Conservation (phyloP, 805 yeast species). For the Metschnikowia arizonensis region DNA sequence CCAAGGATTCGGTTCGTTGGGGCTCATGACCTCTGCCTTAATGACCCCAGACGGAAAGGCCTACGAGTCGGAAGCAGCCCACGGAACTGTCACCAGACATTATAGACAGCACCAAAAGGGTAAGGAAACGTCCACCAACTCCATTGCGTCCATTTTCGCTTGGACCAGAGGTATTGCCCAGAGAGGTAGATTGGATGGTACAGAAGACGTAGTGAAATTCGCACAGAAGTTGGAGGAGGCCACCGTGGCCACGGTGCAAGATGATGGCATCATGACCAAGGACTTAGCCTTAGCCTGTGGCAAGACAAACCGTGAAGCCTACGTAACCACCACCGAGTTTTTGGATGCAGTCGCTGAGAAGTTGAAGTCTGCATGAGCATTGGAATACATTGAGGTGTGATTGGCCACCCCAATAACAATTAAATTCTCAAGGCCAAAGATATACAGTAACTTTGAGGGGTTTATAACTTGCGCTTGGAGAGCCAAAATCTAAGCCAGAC, state of each 20-base stretch:
- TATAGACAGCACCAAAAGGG: conserved; percentile 95
- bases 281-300: conserved; percentile 91
- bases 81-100: conserved; percentile 97
- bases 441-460: not conserved
- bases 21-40: conserved; percentile 95
- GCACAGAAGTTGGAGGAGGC: conserved; percentile 79
- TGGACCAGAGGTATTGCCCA: conserved; percentile 94
- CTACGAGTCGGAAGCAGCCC: conserved; percentile 97
- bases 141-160: conserved; percentile 95
- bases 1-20: conserved; percentile 95
- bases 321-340: conserved; percentile 90
- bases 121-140: conserved; percentile 94
- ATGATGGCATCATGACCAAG: conserved; percentile 90
- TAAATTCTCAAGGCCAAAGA: not conserved
- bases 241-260: conserved; percentile 77
- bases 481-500: not conserved
- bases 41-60: conserved; percentile 96
- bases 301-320: conserved; percentile 72
- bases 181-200: conserved; percentile 84
- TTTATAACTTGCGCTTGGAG: not conserved
- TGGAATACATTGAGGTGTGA: not conserved
- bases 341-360: conserved; percentile 75
- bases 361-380: conserved; percentile 31
- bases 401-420: not conserved
- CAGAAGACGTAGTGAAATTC: conserved; percentile 80